Evolutionary conservation across 305 asterid genomes (phyloP).

Genomic region (Fraxinus baroniana): DNA sequence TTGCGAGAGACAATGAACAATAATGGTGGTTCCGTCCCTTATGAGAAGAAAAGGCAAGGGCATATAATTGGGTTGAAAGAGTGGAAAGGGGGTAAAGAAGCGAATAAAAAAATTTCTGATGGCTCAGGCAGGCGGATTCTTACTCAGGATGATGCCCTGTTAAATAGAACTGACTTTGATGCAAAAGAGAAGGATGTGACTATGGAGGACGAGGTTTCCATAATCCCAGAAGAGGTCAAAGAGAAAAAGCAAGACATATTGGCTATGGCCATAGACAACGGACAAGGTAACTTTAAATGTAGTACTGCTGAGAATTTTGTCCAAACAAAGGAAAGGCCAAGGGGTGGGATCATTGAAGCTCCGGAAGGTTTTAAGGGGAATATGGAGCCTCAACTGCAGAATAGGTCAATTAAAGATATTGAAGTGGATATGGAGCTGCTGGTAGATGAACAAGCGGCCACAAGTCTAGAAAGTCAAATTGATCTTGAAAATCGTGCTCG

Average conservation of each 20-base stretch:
- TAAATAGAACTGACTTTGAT: constrained; percentile 13
- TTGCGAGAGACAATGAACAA: constrained; percentile 47
- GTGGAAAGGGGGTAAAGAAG: constrained; percentile 17
- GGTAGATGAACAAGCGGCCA: constrained; percentile 35
- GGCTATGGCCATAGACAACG: constrained; percentile 25
- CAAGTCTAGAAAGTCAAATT: constrained; percentile 62
- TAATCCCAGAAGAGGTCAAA: constrained; percentile 22
- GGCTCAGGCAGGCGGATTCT: constrained; percentile 22
- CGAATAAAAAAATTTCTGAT: constrained; percentile 22
- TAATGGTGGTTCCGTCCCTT: constrained; percentile 25
- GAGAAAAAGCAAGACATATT: constrained; percentile 23
- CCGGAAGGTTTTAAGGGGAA: constrained; percentile 23
- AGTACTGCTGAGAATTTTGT: constrained; percentile 17
- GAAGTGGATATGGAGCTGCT: constrained; percentile 27
- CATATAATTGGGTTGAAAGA: constrained; percentile 19
- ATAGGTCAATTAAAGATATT: constrained; percentile 25
- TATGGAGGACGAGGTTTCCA: constrained; percentile 19
- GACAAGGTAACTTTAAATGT: constrained; percentile 18
- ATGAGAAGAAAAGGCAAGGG: constrained; percentile 28
- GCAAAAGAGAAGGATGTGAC: constrained; percentile 24
- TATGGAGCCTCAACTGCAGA: constrained; percentile 20
- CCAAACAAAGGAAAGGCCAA: constrained; percentile 22
- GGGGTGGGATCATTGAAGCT: constrained; percentile 16
- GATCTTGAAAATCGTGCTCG: constrained; percentile 76
- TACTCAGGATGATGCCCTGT: constrained; percentile 18